Evolutionary conservation across 441 rosid species (phyloP).

Genomic region (Melastoma candidum): DNA sequence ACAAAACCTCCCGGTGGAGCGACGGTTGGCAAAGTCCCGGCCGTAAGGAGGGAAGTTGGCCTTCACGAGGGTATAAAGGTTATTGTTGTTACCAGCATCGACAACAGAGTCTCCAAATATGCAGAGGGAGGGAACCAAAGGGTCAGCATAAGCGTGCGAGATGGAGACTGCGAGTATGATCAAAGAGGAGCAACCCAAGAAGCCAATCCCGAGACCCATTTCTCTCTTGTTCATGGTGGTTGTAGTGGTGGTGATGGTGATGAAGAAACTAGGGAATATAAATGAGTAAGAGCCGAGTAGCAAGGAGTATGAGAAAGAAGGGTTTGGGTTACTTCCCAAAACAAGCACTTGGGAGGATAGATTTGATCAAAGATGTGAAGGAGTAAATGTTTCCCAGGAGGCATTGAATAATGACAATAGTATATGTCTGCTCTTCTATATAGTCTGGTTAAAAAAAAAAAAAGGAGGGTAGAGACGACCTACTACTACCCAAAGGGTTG

Average conservation of each 20-base stretch:
- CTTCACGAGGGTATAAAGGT: constrained; percentile 49
- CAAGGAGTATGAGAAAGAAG: too few relatives aligned
- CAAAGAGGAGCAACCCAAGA: constrained; percentile 16
- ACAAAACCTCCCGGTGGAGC: constrained; percentile 89
- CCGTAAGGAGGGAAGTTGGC: constrained; percentile 96
- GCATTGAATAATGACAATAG: too few relatives aligned
- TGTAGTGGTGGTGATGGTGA: constrained; percentile 4
- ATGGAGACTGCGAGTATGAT: constrained; percentile 16
- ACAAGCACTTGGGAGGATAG: too few relatives aligned
- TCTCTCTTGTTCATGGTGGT: constrained; percentile 8
- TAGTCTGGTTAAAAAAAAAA: too few relatives aligned
- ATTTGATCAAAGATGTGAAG: too few relatives aligned
- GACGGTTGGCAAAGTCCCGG: constrained; percentile 65
- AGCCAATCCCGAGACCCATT: constrained; percentile 23
- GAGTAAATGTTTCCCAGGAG: too few relatives aligned
- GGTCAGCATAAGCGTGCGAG: constrained; percentile 30
- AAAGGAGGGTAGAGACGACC: too few relatives aligned
- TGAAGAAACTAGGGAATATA: constrained; percentile 12
- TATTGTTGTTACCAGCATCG: constrained; percentile 89
- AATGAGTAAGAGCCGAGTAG: too few relatives aligned
- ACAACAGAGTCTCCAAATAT: constrained; percentile 88
- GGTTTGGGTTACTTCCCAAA: too few relatives aligned
- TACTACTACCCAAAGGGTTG: too few relatives aligned
- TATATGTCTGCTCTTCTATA: too few relatives aligned
- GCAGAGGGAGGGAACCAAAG: constrained; percentile 70